Percentiles rank a stretch among this genome's conserved stretches.
Conservation (phyloP, 768 basidiomycete genomes). For the Cubamyces lactineus region DNA sequence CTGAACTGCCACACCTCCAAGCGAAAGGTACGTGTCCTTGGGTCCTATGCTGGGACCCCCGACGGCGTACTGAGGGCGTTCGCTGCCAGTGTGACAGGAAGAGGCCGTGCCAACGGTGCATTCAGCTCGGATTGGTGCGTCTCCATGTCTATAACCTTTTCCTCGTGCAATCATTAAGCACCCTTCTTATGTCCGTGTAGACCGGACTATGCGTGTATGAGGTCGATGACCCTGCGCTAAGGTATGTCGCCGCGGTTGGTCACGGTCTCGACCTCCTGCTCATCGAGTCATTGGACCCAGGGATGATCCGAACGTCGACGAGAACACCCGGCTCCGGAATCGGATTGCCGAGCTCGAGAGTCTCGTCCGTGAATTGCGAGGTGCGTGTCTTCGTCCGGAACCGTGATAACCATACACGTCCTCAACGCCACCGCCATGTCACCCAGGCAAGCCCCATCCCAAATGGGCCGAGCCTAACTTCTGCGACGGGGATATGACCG, state of each 20-base stretch:
- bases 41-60: slow-evolving; percentile 4
- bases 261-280: slow-evolving; percentile 1
- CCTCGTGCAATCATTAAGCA: background rate
- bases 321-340: slow-evolving; percentile 82
- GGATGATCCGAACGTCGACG: slow-evolving; percentile 87
- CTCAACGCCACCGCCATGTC: background rate
- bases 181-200: slow-evolving; percentile 41
- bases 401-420: background rate
- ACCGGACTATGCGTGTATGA: slow-evolving; percentile 96
- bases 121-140: slow-evolving; percentile 75
- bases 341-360: slow-evolving; percentile 93
- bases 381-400: slow-evolving; percentile 38
- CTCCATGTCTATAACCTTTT: slow-evolving; percentile 35
- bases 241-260: slow-evolving; percentile 49
- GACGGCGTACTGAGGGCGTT: slow-evolving; percentile 7
- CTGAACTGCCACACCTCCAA: slow-evolving; percentile 94
- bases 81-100: slow-evolving; percentile 81
- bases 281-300: slow-evolving; percentile 40
- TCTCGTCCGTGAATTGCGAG: slow-evolving; percentile 85
- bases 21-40: slow-evolving; percentile 64
- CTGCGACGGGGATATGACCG: slow-evolving; percentile 78
- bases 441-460: slow-evolving; percentile 80
- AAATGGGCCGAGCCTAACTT: slow-evolving; percentile 83
- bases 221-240: slow-evolving; percentile 84
- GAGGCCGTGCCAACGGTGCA: slow-evolving; percentile 88